phyloP scores from a whole-genome alignment of 2,329 filamentous ascomycete species.

The Setomelanomma holmii region DNA sequence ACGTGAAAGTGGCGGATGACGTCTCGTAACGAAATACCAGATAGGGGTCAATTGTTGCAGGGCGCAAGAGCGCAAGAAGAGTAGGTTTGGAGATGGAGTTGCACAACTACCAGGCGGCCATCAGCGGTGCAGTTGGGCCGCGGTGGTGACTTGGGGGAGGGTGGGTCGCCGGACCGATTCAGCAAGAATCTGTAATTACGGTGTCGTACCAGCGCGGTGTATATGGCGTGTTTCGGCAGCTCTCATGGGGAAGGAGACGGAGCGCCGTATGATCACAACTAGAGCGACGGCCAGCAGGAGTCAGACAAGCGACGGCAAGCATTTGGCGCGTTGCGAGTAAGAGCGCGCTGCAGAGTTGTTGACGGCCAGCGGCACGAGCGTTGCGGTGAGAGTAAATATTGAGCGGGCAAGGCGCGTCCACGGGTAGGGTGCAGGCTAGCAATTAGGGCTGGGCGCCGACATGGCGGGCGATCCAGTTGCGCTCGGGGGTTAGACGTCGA shows the following conservation, averaged over 20 bases:
- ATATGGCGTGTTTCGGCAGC: conserved; percentile 18
- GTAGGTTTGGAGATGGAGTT: conserved; percentile 34
- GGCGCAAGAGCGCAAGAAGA: conserved; percentile 49
- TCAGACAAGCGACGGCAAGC: conserved; percentile 31
- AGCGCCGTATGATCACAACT: conserved; percentile 34
- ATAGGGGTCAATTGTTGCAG: conserved; percentile 49
- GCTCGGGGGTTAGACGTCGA: conserved; percentile 4
- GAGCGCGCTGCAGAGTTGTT: conserved; percentile 1
- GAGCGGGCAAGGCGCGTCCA: conserved; percentile 1
- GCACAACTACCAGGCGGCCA: conserved; percentile 38
- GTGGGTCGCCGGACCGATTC: conserved; percentile 33
- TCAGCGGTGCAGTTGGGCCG: conserved; percentile 25
- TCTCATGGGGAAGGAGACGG: conserved; percentile 26
- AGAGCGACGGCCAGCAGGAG: conserved; percentile 36
- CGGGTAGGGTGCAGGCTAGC: conserved; percentile 12
- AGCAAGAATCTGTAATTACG: conserved; percentile 34
- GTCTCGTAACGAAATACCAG: conserved; percentile 37
- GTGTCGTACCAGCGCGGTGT: conserved; percentile 23
- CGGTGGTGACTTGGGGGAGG: conserved; percentile 29
- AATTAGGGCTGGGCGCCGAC: conserved; percentile 24
- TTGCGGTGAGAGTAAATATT: conserved; percentile 13
- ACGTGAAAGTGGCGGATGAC: conserved; percentile 27
- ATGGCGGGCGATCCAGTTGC: conserved; percentile 31
- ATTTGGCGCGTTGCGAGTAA: conserved; percentile 36
- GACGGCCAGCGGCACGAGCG: conserved; percentile 8